A percentile compares a stretch with the other conserved stretches of the same genome.
Evolutionary conservation across 2,329 filamentous ascomycete genomes (phyloP).

Genomic region (Rhynchosporium secalis): DNA sequence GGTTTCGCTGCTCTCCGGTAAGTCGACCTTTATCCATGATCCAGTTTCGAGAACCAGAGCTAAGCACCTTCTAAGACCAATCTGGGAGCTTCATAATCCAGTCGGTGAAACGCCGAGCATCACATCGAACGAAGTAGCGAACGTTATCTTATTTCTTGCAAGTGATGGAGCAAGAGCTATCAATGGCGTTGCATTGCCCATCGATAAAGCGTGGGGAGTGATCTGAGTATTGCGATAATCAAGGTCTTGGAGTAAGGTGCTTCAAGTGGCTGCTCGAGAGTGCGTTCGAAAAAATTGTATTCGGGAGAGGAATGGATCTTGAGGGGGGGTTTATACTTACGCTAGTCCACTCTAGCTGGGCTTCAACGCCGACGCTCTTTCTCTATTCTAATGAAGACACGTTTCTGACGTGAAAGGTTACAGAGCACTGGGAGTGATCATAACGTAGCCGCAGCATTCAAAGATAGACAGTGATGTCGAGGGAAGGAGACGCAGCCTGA

Average conservation of each 20-base stretch:
- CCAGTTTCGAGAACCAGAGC: background rate
- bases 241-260: background rate
- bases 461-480: too few relatives aligned
- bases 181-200: constrained; percentile 42
- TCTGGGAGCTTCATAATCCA: constrained; percentile 39
- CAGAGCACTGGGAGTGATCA: too few relatives aligned
- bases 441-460: too few relatives aligned
- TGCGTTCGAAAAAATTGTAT: background rate
- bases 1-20: constrained; percentile 34
- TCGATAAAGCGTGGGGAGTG: constrained; percentile 43
- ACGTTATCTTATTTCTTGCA: constrained; percentile 42
- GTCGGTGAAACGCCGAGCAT: constrained; percentile 31
- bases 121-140: constrained; percentile 40
- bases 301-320: too few relatives aligned
- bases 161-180: constrained; percentile 41
- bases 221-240: constrained; percentile 29
- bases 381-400: too few relatives aligned
- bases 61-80: constrained; percentile 28
- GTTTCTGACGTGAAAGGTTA: too few relatives aligned
- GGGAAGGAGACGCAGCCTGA: too few relatives aligned
- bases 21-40: constrained; percentile 8
- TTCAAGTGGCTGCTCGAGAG: too few relatives aligned
- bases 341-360: too few relatives aligned
- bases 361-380: too few relatives aligned
- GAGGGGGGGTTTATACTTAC: too few relatives aligned